Base-by-base conservation (phyloP, 2,329 filamentous ascomycete genomes). In the Clonostachys rosea region DNA sequence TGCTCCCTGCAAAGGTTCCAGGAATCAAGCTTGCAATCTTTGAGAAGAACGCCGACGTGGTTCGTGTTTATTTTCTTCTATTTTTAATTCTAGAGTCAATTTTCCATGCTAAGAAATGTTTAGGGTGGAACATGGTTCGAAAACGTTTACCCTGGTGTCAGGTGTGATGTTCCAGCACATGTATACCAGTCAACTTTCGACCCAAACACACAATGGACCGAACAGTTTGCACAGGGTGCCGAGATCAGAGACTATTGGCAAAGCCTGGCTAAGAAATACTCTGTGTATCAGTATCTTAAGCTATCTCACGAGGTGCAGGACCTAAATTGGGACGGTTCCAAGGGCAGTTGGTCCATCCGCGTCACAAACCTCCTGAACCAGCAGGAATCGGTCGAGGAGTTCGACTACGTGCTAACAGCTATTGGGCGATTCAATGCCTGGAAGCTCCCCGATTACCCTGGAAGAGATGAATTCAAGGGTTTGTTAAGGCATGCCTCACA, bases 171-270 rank as follows among this genome's bases (percentile, higher is more conserved):
- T 13, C 83, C 85, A 0, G 78, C 83, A 1, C 82, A 87, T 59
- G 82, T 84, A 17, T 89, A 89, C 55, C 84, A 88, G 57, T 78
- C 78, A 8, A 82, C 80, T 0, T 89, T 87, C 59, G 71, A 73
- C 6, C 83, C 84, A 1, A 89, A 89, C 47, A 78, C 75, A 0
- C 72, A 86, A 52, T 90, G 86, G 86, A 75, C 74, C 0, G 81
- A 87, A 54, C 74, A 83, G 49, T 89, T 87, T 56, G 78, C 85
- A 0, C 78, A 79, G 36, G 85, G 85, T 0, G 59, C 67, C 5
- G 86, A 90, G 24, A 43, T 43, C 13, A 24, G 17, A 9, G 16
- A 30, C 14, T 43, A 43, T 14, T 43, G 33, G 14, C 18, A 34
- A 13, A n/a, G 42, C 8, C 14, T 43, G 6, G 42, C 33, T 9